Evolutionary conservation across 176 grass and related monocot genomes (phyloP).

Genomic region (Alopecurus myosuroides): DNA sequence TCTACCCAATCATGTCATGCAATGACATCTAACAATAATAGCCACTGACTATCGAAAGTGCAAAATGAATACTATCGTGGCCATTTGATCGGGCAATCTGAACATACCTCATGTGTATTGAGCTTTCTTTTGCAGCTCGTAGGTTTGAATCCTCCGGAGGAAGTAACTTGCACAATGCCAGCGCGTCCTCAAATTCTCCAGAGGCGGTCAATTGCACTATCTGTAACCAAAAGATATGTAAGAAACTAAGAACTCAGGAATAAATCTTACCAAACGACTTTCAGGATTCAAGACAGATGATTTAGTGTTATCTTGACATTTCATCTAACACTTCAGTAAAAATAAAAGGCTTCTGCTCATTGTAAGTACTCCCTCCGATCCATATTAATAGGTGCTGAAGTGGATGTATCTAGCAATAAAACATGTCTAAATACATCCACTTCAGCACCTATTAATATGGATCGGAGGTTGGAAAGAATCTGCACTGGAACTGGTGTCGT

Average conservation of each 20-base stretch:
- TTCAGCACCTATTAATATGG: no score
- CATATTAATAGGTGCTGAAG: no score
- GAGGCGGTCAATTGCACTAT: conserved; percentile 97
- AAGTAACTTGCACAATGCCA: conserved; percentile 89
- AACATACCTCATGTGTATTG: conserved; percentile 89
- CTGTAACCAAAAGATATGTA: conserved; percentile 43
- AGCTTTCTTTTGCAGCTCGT: conserved; percentile 90
- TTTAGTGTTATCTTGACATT: background rate
- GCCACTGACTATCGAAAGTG: background rate
- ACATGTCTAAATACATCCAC: no score
- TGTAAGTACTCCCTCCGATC: no score
- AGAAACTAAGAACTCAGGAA: background rate
- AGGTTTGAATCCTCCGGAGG: conserved; percentile 95
- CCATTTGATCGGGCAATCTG: background rate
- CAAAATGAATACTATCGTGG: background rate
- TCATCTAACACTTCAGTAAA: background rate
- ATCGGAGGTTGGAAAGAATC: background rate
- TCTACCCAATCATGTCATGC: background rate
- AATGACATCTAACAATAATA: background rate
- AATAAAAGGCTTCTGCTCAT: conserved; percentile 1
- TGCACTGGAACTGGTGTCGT: background rate
- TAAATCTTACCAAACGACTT: background rate
- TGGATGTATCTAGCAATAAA: no score
- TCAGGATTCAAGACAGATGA: conserved; percentile 1
- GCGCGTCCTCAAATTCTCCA: conserved; percentile 95